These are phyloP conservation scores for Ilex paraguariensis DNA, from an alignment of 305 asterid genomes.

Conservation along the genomic window DNA sequence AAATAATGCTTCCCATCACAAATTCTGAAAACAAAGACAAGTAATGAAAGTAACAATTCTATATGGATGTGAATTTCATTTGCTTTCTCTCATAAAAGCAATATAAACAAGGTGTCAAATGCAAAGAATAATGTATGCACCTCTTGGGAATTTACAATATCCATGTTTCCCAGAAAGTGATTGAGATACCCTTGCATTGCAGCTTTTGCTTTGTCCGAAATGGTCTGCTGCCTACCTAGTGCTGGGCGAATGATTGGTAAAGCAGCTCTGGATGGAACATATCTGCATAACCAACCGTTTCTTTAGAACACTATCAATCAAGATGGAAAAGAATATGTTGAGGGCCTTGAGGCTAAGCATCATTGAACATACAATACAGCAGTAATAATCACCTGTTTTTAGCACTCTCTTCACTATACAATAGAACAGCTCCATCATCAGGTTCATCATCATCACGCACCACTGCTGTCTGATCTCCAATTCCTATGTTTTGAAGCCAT, in stretches of 20 bases:
- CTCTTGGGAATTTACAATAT: slow-evolving; percentile 79
- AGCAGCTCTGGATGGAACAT: slow-evolving; percentile 84
- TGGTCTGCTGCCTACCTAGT: slow-evolving; percentile 60
- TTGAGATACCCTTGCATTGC: slow-evolving; percentile 94
- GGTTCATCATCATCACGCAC: slow-evolving; percentile 78
- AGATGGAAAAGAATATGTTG: neutral
- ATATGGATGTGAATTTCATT: slow-evolving; percentile 1
- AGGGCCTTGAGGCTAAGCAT: neutral
- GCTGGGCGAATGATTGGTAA: slow-evolving; percentile 82
- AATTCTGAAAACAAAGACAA: no score
- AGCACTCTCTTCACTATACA: slow-evolving; percentile 51
- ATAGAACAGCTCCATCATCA: slow-evolving; percentile 70
- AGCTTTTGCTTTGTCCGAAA: slow-evolving; percentile 71
- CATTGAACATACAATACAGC: slow-evolving; percentile 4
- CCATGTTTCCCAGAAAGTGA: slow-evolving; percentile 87
- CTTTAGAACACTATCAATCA: slow-evolving; percentile 1
- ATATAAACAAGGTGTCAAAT: neutral
- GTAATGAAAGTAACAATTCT: neutral
- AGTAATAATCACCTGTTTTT: slow-evolving; percentile 50
- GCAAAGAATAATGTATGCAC: slow-evolving; percentile 30
- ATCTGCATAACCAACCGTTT: slow-evolving; percentile 45
- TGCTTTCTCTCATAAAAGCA: slow-evolving; percentile 1
- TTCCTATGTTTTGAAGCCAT: slow-evolving; percentile 77
- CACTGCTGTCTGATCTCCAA: slow-evolving; percentile 71
- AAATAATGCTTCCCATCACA: no score